Evolutionary conservation across 2,329 filamentous ascomycete species (phyloP).

Genomic region (Pseudogymnoascus sp.): DNA sequence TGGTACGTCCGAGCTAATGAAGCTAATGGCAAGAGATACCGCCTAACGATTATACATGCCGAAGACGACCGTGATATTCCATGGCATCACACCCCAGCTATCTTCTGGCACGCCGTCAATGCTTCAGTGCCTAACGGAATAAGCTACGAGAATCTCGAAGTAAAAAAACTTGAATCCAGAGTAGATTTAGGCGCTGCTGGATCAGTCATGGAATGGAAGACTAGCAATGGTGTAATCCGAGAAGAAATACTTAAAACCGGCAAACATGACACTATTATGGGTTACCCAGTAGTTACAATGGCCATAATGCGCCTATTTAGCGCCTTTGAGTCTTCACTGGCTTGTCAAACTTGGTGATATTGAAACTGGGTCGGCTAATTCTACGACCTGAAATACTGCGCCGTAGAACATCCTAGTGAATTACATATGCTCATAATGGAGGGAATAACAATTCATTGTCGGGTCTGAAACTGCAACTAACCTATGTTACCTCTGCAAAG

Average conservation of each 20-base stretch:
- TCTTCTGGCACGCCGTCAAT: constrained; percentile 51
- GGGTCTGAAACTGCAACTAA: not conserved
- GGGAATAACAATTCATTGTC: not conserved
- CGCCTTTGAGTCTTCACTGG: too few relatives aligned
- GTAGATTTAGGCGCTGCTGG: constrained; percentile 41
- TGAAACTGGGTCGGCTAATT: not conserved
- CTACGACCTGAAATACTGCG: not conserved
- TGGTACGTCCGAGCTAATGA: constrained; percentile 36
- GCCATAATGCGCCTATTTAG: constrained; percentile 43
- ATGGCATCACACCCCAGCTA: constrained; percentile 39
- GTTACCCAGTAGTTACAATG: constrained; percentile 45
- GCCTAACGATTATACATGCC: constrained; percentile 43
- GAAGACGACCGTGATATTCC: constrained; percentile 47
- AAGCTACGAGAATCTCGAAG: constrained; percentile 38
- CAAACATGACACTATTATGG: constrained; percentile 52
- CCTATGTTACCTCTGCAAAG: not conserved
- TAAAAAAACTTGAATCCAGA: constrained; percentile 34
- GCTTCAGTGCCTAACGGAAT: constrained; percentile 34
- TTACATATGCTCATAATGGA: not conserved
- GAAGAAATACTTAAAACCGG: constrained; percentile 50
- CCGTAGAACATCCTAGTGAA: not conserved
- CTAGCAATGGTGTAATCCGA: constrained; percentile 41
- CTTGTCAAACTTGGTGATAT: too few relatives aligned
- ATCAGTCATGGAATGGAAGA: constrained; percentile 41
- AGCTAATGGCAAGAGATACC: constrained; percentile 30